Evolutionary conservation across 2,329 filamentous ascomycete genomes (phyloP).

Genomic region (Colletotrichum australisinense): DNA sequence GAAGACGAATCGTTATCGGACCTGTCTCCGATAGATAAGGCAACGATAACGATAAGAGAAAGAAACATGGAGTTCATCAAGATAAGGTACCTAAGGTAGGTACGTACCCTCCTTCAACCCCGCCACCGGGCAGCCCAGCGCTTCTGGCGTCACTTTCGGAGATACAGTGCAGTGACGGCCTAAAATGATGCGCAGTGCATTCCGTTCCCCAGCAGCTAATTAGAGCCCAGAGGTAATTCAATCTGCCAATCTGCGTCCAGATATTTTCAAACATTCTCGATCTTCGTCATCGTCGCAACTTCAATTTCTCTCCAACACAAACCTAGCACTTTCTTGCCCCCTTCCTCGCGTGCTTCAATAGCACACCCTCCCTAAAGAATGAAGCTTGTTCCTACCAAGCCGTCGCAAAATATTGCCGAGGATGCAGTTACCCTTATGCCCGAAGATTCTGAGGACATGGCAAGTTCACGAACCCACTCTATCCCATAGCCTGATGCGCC

Average conservation of each 20-base stretch:
- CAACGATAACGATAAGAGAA: neutral
- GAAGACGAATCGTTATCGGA: neutral
- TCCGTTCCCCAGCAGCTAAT: neutral
- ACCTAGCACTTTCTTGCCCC: neutral
- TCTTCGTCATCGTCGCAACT: neutral
- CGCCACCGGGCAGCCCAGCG: neutral
- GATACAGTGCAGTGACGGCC: neutral
- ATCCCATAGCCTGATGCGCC: neutral
- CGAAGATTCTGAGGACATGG: constrained; percentile 61
- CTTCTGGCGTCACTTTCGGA: neutral
- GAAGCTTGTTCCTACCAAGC: constrained; percentile 53
- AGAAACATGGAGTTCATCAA: neutral
- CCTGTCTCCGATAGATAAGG: neutral
- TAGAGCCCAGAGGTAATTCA: neutral
- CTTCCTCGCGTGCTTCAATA: neutral
- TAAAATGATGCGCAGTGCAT: neutral
- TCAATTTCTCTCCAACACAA: neutral
- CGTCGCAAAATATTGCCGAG: constrained; percentile 51
- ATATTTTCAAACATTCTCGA: constrained; percentile 15
- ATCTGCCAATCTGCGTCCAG: constrained; percentile 27
- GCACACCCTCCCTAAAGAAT: constrained; percentile 31
- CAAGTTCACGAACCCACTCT: constrained; percentile 38
- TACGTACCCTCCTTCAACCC: neutral
- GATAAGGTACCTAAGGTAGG: neutral
- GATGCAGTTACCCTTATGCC: constrained; percentile 55